Percentiles rank a stretch among this genome's conserved stretches.
Evolutionary conservation across 1,139 yeast species (phyloP).

Genomic region (Saccharomyces hybrid): DNA sequence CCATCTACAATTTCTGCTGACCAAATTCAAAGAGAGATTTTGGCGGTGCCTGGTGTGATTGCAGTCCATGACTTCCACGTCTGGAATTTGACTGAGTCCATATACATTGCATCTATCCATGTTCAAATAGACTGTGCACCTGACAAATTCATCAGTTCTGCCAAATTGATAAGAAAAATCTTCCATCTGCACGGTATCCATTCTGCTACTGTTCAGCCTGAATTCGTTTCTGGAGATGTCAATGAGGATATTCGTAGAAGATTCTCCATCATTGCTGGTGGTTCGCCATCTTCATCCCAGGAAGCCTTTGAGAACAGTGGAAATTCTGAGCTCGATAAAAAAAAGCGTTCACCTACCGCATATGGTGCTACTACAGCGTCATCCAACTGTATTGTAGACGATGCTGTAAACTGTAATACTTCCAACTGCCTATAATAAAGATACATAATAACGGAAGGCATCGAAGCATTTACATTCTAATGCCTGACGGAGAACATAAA

Average conservation of each 20-base stretch:
- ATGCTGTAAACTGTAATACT: slow-evolving; percentile 2
- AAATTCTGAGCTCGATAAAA: background rate
- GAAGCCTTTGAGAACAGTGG: background rate
- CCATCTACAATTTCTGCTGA: slow-evolving; percentile 77
- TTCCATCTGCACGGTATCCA: slow-evolving; percentile 83
- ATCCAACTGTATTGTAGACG: slow-evolving; percentile 1
- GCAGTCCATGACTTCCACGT: slow-evolving; percentile 93
- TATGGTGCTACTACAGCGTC: background rate
- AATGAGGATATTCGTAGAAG: slow-evolving; percentile 30
- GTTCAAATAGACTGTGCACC: slow-evolving; percentile 62
- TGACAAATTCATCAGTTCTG: slow-evolving; percentile 60
- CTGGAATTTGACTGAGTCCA: slow-evolving; percentile 90
- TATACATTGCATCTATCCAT: slow-evolving; percentile 83
- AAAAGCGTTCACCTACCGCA: background rate
- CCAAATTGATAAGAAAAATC: slow-evolving; percentile 68
- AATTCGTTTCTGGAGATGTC: slow-evolving; percentile 39
- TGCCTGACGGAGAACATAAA: background rate
- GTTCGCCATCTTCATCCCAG: slow-evolving; percentile 9
- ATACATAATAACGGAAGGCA: background rate
- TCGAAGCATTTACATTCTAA: background rate
- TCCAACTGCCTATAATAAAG: background rate
- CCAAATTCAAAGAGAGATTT: slow-evolving; percentile 60
- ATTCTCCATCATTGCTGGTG: slow-evolving; percentile 35
- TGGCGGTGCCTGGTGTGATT: slow-evolving; percentile 60
- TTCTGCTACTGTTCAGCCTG: slow-evolving; percentile 94